These are phyloP conservation scores for Saksenaea oblongispora DNA, from an alignment of 371 early-diverging fungal genomes.

Conservation along the genomic window DNA sequence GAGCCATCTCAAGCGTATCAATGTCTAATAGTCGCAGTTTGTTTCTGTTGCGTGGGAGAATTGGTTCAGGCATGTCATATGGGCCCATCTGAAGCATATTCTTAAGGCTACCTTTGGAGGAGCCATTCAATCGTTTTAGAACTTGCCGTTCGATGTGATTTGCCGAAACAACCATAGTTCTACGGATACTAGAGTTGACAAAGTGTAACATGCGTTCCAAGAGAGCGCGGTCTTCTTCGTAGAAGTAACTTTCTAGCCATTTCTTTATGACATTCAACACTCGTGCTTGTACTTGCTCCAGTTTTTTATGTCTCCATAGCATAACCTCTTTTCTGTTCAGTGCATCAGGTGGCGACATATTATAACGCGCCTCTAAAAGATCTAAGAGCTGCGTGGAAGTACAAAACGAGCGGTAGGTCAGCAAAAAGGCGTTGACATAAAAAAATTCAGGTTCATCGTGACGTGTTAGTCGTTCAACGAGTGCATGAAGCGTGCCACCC, in stretches of 20 bases:
- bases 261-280: conserved; percentile 88
- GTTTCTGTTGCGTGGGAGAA: conserved; percentile 68
- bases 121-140: conserved; percentile 62
- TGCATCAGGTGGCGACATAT: conserved; percentile 70
- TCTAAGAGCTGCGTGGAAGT: conserved; percentile 73
- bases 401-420: conserved; percentile 90
- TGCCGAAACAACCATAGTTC: conserved; percentile 66
- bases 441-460: conserved; percentile 79
- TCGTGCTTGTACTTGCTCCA: conserved; percentile 80
- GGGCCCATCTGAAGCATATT: conserved; percentile 67
- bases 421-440: conserved; percentile 81
- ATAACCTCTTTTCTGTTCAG: conserved; percentile 64
- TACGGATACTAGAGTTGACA: conserved; percentile 69
- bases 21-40: conserved; percentile 77
- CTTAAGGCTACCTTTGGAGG: conserved; percentile 52
- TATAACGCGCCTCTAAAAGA: conserved; percentile 71
- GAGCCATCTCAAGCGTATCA: conserved; percentile 90
- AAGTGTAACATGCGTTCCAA: conserved; percentile 76
- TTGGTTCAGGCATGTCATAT: conserved; percentile 63
- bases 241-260: conserved; percentile 88
- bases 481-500: conserved; percentile 85
- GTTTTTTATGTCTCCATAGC: conserved; percentile 82
- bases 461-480: conserved; percentile 80
- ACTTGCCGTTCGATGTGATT: conserved; percentile 74
- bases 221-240: conserved; percentile 62